Conservation (phyloP, 2,329 filamentous ascomycete species). For the Fusarium abutilonis region DNA sequence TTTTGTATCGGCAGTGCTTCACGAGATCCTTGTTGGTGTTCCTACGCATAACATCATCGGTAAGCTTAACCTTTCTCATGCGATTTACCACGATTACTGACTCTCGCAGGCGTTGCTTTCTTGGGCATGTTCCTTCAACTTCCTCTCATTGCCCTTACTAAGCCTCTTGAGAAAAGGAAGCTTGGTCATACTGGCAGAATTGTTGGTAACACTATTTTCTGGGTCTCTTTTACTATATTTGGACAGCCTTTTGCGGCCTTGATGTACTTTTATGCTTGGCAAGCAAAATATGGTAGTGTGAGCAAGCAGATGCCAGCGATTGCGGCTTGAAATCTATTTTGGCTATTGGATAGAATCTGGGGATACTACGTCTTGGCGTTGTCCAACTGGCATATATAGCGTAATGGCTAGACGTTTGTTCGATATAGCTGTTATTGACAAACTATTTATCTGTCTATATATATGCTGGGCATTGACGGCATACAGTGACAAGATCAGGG, state of each 20-base stretch:
- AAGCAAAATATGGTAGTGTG: slow-evolving; percentile 93
- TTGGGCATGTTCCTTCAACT: slow-evolving; percentile 93
- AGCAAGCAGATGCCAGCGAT: slow-evolving; percentile 55
- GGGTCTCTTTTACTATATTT: slow-evolving; percentile 94
- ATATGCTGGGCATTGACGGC: neutral
- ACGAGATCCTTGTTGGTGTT: slow-evolving; percentile 91
- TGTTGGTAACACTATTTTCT: slow-evolving; percentile 93
- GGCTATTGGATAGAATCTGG: neutral
- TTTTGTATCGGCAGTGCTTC: slow-evolving; percentile 84
- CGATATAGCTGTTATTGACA: slow-evolving; percentile 6
- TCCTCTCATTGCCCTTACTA: slow-evolving; percentile 84
- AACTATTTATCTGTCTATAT: slow-evolving; percentile 5
- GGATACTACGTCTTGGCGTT: slow-evolving; percentile 7
- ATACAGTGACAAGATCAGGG: neutral
- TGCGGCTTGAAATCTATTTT: slow-evolving; percentile 9
- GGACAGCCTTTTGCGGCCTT: slow-evolving; percentile 93
- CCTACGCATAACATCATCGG: slow-evolving; percentile 94
- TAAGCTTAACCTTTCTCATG: slow-evolving; percentile 52
- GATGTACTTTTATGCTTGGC: slow-evolving; percentile 98
- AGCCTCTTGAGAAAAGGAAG: slow-evolving; percentile 80
- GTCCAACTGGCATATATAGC: slow-evolving; percentile 2
- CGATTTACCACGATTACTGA: slow-evolving; percentile 9
- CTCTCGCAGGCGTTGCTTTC: slow-evolving; percentile 80
- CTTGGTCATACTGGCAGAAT: slow-evolving; percentile 76
- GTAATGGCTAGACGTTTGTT: slow-evolving; percentile 10